Evolutionary conservation across 441 rosid genomes (phyloP), one percentile per base, ranked within the genome.

Genomic region (Hura crepitans): DNA sequence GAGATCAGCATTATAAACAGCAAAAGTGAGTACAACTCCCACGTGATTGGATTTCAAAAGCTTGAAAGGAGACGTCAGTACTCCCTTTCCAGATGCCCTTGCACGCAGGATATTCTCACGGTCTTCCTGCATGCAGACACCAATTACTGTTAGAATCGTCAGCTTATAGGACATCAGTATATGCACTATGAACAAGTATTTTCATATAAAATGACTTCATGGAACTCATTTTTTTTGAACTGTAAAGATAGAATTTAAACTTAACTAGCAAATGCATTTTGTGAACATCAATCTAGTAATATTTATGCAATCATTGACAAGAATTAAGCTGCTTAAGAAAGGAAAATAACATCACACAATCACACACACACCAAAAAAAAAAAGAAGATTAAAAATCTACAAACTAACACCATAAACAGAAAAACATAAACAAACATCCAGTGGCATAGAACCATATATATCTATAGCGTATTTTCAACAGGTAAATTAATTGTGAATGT

Each of bases 21-120:
- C 96, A 84, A 95, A 95, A 53, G 97, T 92, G 72, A 95, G 89
- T 37, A 95, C 95, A 39, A 95, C 96, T 18, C 99, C 98, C 39
- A 92, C 81, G 73, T 92, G 92, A 79, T 95, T 92, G 51, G 96
- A 92, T 79, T 95, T 95, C 73, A 92, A 80, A 72, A 95, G 91
- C 83, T 92, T 90, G 77, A 95, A 95, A 23, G 99, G 99, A 80
- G 97, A 87, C 65, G 99, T 95, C 79, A 95, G 71, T 43, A 90
- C 99, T 74, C 97, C 99, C 82, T 92, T 95, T 66, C 99, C 96
- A 39, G 98, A 82, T 70, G 93, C 90, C 76, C 98, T 89, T 73
- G 99, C 99, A 54, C 96, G 87, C 75, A 92, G 83, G 55, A 95
- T 92, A 81, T 92, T 95, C 77, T 89, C 98, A 18, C 88, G 93